Conservation (phyloP, 2,329 filamentous ascomycete species). For the Aspergillus sergii region DNA sequence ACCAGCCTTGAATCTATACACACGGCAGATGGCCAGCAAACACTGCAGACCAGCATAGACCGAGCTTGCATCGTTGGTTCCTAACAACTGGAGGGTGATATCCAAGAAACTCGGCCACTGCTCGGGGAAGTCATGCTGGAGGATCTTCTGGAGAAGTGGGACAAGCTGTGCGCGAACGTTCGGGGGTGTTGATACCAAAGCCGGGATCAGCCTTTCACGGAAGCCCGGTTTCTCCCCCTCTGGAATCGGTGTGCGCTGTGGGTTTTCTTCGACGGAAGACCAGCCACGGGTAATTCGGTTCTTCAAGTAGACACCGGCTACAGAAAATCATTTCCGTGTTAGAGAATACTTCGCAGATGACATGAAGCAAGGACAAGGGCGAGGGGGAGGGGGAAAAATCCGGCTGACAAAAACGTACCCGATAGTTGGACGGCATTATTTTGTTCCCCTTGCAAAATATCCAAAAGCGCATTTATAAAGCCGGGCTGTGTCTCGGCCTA, state of each 20-base stretch:
- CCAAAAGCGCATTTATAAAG: constrained; percentile 86
- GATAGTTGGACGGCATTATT: constrained; percentile 82
- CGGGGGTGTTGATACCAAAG: constrained; percentile 77
- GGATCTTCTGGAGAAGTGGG: constrained; percentile 90
- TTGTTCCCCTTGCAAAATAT: constrained; percentile 87
- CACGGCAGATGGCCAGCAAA: constrained; percentile 88
- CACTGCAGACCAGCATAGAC: constrained; percentile 95
- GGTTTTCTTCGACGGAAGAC: constrained; percentile 74
- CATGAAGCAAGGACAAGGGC: not conserved
- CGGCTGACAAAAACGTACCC: constrained; percentile 61
- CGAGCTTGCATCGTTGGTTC: constrained; percentile 80
- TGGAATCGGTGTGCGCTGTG: constrained; percentile 72
- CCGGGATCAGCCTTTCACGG: constrained; percentile 83
- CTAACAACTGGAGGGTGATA: constrained; percentile 84
- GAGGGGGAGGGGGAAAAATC: constrained; percentile 15
- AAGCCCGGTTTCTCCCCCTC: constrained; percentile 89
- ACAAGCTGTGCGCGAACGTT: constrained; percentile 90
- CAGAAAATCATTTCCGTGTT: constrained; percentile 16
- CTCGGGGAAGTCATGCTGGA: constrained; percentile 92
- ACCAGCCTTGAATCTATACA: constrained; percentile 90
- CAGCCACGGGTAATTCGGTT: constrained; percentile 94
- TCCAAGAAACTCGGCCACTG: constrained; percentile 95
- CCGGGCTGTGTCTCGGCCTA: constrained; percentile 89
- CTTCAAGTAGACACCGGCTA: constrained; percentile 96
- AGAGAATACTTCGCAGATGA: constrained; percentile 5